Base-by-base conservation (phyloP, 768 basidiomycete genomes). In the Tricholoma sp. region DNA sequence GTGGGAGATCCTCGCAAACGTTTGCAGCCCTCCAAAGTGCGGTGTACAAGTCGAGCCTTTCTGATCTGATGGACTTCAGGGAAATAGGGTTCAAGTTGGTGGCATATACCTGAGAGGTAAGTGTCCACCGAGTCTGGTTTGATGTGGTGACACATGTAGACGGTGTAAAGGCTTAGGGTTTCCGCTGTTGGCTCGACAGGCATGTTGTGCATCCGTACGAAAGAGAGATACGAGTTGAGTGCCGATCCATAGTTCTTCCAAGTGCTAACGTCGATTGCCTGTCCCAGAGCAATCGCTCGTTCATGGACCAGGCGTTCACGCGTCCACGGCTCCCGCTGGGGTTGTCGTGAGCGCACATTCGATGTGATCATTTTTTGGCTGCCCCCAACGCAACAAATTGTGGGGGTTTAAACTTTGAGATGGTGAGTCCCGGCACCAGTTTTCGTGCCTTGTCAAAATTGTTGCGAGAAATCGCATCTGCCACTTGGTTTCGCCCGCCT, bases 331-430 rank as follows among this genome's bases (percentile, higher is more conserved):
- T 35, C 34, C 34, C 34, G 2, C 3, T 5, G 4, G 2, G 34
- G 34, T 39, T 39, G 37, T n/a, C n/a, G n/a, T 14, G 37, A 14
- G n/a, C 3, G n/a, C 3, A 39, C 5, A n/a, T 39, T 14, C 2
- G 37, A 39, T 39, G n/a, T 39, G 37, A 39, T 39, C 37, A 39
- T 39, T 39, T 39, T 39, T 39, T 7, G 2, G n/a, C 46, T n/a
- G 37, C 37, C 37, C 37, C 37, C 37, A 39, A n/a, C n/a, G 7
- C 18, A 12, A 3, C 37, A 39, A 12, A n/a, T 2, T n/a, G 63
- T 68, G 71, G 71, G 59, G 64, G 62, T 58, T 51, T 10, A 59
- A 64, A 64, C 1, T 22, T 2, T 11, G 18, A 9, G 24, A 63
- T 49, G 10, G 12, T 10, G 2, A 65, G 32, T 8, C 10, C 37